Evolutionary conservation across 2,329 filamentous ascomycete genomes (phyloP), one percentile per base, ranked within the genome.

Genomic region (Alternaria hordeiaustralica): DNA sequence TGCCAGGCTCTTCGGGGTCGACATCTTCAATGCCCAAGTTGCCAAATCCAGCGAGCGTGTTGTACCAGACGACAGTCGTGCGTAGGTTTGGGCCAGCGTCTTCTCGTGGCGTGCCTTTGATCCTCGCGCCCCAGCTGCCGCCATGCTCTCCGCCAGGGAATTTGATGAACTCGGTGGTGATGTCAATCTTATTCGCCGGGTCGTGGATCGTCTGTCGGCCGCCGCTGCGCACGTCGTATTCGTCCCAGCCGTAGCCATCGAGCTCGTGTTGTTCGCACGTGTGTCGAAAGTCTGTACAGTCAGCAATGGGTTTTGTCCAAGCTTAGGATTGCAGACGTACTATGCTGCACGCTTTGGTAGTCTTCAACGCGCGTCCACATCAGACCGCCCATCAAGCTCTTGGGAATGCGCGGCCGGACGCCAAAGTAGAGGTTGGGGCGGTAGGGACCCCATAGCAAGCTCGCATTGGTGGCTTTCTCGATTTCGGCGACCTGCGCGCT

Each of bases 251-350:
- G 79, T 99, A 99, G 60, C 95, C 95, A 51, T 89, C 91, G 87
- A 99, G 97, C 78, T 96, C 93, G 79, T 96, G 88, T 79, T 99
- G 96, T 80, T 98, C 96, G 82, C 96, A 99, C 0, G 96, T 97
- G 79, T 97, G 94, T 68, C 96, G 90, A 73, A 97, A 91, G 72
- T 90, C 93, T 96, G 76, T 2, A 58, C 25, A 20, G 20, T 64
- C n/a, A 63, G 70, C 77, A 33, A 58, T 62, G 51, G 8, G 6
- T n/a, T 28, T 23, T 4, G 4, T 21, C 9, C 6, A 20, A 46
- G 36, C 4, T 11, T 21, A 4, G 15, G 2, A 13, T n/a, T 18
- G 23, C 4, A 18, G 28, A 83, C 90, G 72, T 83, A 96, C 93
- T 92, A 64, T 89, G 82, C 77, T 96, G 92, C 58, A 94, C 88